phyloP scores from a whole-genome alignment of 345 rosid species.

The Murraya koenigii region DNA sequence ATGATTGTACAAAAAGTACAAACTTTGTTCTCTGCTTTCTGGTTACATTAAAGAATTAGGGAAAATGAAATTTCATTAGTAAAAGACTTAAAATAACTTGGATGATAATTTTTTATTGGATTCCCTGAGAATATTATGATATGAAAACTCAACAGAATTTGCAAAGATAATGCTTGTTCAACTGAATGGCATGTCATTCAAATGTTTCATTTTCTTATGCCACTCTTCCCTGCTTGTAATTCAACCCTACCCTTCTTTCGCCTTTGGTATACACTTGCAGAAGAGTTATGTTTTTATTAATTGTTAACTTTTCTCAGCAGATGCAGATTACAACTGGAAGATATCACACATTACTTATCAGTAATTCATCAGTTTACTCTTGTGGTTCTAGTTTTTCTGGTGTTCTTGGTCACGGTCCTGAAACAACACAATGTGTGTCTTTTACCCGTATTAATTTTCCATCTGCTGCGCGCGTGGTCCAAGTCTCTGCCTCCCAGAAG shows the following conservation, averaged over 20 bases:
- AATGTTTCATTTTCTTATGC: background rate
- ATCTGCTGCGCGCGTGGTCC: conserved; percentile 52
- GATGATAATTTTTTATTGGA: background rate
- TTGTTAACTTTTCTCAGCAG: conserved; percentile 41
- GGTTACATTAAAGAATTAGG: background rate
- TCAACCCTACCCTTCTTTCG: background rate
- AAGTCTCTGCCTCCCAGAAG: conserved; percentile 87
- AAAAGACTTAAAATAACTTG: background rate
- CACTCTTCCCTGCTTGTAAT: background rate
- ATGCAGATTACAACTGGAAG: conserved; percentile 95
- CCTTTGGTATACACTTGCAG: background rate
- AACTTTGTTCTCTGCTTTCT: background rate
- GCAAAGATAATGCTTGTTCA: background rate
- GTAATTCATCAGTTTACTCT: conserved; percentile 82
- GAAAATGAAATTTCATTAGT: background rate
- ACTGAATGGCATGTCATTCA: background rate
- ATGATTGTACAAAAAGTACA: background rate
- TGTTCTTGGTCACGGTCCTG: conserved; percentile 93
- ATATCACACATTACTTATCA: conserved; percentile 84
- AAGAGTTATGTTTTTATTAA: conserved; percentile 14
- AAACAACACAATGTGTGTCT: conserved; percentile 85
- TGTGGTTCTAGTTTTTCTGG: conserved; percentile 90
- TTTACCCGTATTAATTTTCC: conserved; percentile 76
- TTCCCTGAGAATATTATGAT: background rate
- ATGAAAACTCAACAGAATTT: background rate